These are phyloP conservation scores for Plicaturopsis crispa DNA, from an alignment of 768 basidiomycete genomes.

Conservation along the genomic window DNA sequence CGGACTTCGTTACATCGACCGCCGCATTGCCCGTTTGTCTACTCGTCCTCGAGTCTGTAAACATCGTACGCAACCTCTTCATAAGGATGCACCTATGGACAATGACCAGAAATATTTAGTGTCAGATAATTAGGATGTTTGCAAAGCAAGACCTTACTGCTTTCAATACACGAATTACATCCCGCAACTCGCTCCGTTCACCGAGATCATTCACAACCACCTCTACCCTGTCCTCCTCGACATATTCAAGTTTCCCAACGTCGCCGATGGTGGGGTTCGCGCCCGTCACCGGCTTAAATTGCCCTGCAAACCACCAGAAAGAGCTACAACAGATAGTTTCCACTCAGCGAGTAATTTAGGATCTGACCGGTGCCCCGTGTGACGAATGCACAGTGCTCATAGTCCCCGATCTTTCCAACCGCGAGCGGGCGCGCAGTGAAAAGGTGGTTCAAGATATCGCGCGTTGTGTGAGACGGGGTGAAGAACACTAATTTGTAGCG, in stretches of 20 bases:
- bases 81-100: constrained; percentile 46
- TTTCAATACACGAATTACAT: constrained; percentile 37
- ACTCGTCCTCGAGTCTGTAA: constrained; percentile 39
- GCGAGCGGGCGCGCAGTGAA: constrained; percentile 36
- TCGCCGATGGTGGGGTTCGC: constrained; percentile 40
- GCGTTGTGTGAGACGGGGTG: constrained; percentile 33
- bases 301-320: constrained; percentile 25
- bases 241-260: constrained; percentile 33
- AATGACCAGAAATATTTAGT: neutral
- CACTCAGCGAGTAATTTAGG: neutral
- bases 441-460: constrained; percentile 31
- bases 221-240: constrained; percentile 50
- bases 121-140: neutral
- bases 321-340: constrained; percentile 2
- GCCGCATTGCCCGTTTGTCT: constrained; percentile 14
- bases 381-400: constrained; percentile 48
- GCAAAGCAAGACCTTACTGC: constrained; percentile 24
- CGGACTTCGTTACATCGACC: constrained; percentile 2
- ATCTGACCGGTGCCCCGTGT: constrained; percentile 43
- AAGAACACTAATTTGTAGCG: constrained; percentile 51
- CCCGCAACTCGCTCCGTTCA: constrained; percentile 24
- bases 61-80: constrained; percentile 55
- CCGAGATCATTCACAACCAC: constrained; percentile 35
- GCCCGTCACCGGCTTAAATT: constrained; percentile 32
- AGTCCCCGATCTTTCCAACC: constrained; percentile 45